Percentiles rank a stretch among this genome's conserved stretches.
Evolutionary conservation across 306 rosid genomes (phyloP).

Genomic region (Amphicarpaea edgeworthii): DNA sequence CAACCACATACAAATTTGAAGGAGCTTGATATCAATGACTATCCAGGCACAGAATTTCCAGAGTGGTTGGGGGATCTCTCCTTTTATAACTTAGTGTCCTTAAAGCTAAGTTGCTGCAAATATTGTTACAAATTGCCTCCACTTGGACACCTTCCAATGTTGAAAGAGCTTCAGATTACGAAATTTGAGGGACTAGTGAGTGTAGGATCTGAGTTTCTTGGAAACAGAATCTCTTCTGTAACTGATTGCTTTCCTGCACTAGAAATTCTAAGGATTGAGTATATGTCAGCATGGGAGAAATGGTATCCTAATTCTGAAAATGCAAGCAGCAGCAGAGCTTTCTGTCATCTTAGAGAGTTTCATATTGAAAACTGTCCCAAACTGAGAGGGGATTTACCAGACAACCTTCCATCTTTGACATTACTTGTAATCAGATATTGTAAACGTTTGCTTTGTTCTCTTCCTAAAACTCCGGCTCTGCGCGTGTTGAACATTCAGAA

Average conservation of each 20-base stretch:
- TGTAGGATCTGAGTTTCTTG: slow-evolving; percentile 47
- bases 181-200: slow-evolving; percentile 41
- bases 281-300: slow-evolving; percentile 46
- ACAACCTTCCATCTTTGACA: slow-evolving; percentile 51
- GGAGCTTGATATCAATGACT: slow-evolving; percentile 41
- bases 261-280: slow-evolving; percentile 43
- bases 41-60: slow-evolving; percentile 54
- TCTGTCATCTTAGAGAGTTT: slow-evolving; percentile 46
- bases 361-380: slow-evolving; percentile 43
- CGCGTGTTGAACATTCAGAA: slow-evolving; percentile 38
- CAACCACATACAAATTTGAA: slow-evolving; percentile 49
- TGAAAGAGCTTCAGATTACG: slow-evolving; percentile 46
- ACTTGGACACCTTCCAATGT: slow-evolving; percentile 51
- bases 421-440: slow-evolving; percentile 44
- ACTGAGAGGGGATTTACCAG: slow-evolving; percentile 45
- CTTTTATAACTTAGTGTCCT: slow-evolving; percentile 39
- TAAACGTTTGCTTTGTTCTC: slow-evolving; percentile 38
- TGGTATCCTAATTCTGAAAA: slow-evolving; percentile 39
- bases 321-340: slow-evolving; percentile 12
- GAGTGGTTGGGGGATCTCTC: slow-evolving; percentile 51
- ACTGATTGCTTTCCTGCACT: slow-evolving; percentile 41
- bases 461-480: slow-evolving; percentile 35
- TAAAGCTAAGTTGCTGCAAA: slow-evolving; percentile 41
- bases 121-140: slow-evolving; percentile 53
- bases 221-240: slow-evolving; percentile 3